A percentile compares a stretch with the other conserved stretches of the same genome.
Evolutionary conservation across 2,329 filamentous ascomycete species (phyloP).

Genomic region (Aspergillus costaricaensis): DNA sequence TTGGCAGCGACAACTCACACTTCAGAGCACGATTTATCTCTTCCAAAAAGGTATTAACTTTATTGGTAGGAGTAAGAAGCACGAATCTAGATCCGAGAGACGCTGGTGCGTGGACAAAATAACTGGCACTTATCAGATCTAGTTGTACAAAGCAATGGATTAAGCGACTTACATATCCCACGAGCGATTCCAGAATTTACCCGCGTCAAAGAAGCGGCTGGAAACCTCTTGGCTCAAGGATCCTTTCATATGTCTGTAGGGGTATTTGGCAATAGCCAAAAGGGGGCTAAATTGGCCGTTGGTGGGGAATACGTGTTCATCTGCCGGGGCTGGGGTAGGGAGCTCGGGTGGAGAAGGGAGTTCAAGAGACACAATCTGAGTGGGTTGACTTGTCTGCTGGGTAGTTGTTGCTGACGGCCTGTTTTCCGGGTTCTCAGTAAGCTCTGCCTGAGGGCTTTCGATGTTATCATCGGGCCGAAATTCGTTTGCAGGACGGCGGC

Average conservation of each 20-base stretch:
- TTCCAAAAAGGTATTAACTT: slow-evolving; percentile 66
- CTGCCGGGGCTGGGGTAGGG: neutral
- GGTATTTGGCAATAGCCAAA: slow-evolving; percentile 42
- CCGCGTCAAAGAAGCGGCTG: slow-evolving; percentile 42
- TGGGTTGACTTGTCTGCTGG: neutral
- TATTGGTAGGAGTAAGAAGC: slow-evolving; percentile 66
- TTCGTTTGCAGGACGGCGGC: slow-evolving; percentile 13
- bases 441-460: neutral
- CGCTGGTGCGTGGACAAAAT: slow-evolving; percentile 63
- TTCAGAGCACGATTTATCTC: slow-evolving; percentile 61
- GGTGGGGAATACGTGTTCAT: slow-evolving; percentile 1
- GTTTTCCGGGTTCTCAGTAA: neutral
- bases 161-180: slow-evolving; percentile 73
- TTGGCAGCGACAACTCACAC: slow-evolving; percentile 61
- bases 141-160: neutral
- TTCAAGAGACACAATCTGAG: neutral
- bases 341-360: neutral
- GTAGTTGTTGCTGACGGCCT: neutral
- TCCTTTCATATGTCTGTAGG: slow-evolving; percentile 45
- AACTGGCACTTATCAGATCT: slow-evolving; percentile 49
- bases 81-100: slow-evolving; percentile 55
- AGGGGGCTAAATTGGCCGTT: slow-evolving; percentile 43
- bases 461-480: neutral
- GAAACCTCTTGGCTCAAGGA: slow-evolving; percentile 37
- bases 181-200: slow-evolving; percentile 53